Base-by-base conservation (phyloP, 2,329 filamentous ascomycete genomes). In the Penicillium thymicola region DNA sequence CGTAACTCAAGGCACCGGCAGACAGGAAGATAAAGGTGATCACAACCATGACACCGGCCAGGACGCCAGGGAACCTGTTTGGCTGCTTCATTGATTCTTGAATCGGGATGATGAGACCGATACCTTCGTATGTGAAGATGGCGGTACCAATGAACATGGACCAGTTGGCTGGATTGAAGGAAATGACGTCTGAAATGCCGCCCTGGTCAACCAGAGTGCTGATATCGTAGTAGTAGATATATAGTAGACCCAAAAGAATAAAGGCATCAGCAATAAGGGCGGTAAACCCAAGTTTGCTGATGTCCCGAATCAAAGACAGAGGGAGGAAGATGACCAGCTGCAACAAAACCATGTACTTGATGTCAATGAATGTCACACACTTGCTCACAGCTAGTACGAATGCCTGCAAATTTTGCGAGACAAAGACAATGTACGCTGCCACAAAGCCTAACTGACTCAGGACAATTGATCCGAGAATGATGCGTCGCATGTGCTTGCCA, bases 91-190 rank as follows among this genome's bases (percentile, higher is more conserved):
- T 99, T 23, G 92, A 95, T 69, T 95, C 92, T 75, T 99, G 95
- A 58, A 99, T 97, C 0, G 95, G 94, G 60, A 99, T 97, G 74
- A 99, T 95, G 47, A 99, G 85, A 13, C 94, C 95, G 59, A 99
- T 95, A 28, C 94, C 94, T 72, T 99, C 94, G 70, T 97, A 99
- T 0, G 94, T 97, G 78, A 99, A 99, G 72, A 99, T 97, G 28
- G 95, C 94, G 0, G 95, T 99, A 59, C 94, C 95, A 67, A 99
- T 99, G 73, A 99, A 97, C 5, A 99, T 82, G 0, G 94, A 96
- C 94, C 95, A 99, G 72, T 92, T 88, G 59, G 89, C 85, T 40
- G 88, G 76, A 78, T 99, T 99, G 82, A 99, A 97, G 68, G 89
- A 82, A 65, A 89, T 84, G 68, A 97, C 92, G 71, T 99, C 94